phyloP scores from a whole-genome alignment of 2,329 filamentous ascomycete species.

The Laburnicola sp. region DNA sequence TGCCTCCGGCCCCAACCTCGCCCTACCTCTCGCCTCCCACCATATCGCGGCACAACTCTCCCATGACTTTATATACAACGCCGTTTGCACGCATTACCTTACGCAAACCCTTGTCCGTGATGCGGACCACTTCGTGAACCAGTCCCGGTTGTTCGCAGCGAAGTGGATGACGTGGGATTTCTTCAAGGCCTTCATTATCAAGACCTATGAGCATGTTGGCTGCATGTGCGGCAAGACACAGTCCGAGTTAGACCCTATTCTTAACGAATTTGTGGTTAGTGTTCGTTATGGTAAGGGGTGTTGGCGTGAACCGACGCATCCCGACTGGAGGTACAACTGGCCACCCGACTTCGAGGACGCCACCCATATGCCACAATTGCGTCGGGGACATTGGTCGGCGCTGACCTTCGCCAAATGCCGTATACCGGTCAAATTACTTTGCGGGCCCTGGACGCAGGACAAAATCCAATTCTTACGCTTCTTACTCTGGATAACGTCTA shows the following conservation, averaged over 20 bases:
- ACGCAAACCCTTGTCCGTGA: constrained; percentile 14
- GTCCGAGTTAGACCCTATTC: too few relatives aligned
- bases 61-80: constrained; percentile 26
- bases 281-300: too few relatives aligned
- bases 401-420: constrained; percentile 35
- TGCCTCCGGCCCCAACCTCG: constrained; percentile 49
- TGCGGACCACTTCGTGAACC: constrained; percentile 19
- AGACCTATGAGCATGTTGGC: constrained; percentile 22
- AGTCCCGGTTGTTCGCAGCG: constrained; percentile 32
- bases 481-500: constrained; percentile 34
- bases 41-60: constrained; percentile 43
- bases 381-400: constrained; percentile 29
- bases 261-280: too few relatives aligned
- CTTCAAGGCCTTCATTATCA: constrained; percentile 30
- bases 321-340: constrained; percentile 36
- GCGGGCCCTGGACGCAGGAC: constrained; percentile 30
- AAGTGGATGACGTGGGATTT: constrained; percentile 43
- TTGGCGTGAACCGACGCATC: too few relatives aligned
- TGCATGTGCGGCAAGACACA: constrained; percentile 33
- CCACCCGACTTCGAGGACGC: constrained; percentile 35
- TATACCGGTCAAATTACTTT: constrained; percentile 34
- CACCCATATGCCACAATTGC: constrained; percentile 34
- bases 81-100: constrained; percentile 31
- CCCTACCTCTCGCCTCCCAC: constrained; percentile 45
- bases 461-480: constrained; percentile 39